These are phyloP conservation scores for Xylaria sp. DNA, from an alignment of 2,329 filamentous ascomycete genomes.

Conservation along the genomic window DNA sequence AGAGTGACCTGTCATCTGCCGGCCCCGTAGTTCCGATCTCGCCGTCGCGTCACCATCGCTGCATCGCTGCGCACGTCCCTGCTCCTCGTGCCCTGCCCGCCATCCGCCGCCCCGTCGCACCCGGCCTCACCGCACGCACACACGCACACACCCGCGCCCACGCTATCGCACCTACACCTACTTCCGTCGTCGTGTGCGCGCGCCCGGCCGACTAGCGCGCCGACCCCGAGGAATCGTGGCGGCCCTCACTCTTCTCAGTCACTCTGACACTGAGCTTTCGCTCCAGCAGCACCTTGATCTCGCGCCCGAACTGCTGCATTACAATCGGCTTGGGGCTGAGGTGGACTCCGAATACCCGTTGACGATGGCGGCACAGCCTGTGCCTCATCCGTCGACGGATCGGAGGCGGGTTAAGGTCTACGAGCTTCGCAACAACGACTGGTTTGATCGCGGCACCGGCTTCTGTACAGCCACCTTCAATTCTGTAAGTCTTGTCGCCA, in stretches of 20 bases:
- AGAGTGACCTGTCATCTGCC: conserved; percentile 15
- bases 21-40: neutral
- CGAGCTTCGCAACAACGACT: conserved; percentile 97
- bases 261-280: conserved; percentile 66
- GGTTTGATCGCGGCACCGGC: conserved; percentile 96
- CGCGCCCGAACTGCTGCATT: conserved; percentile 63
- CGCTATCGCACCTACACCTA: conserved; percentile 19
- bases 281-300: conserved; percentile 70
- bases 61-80: conserved; percentile 18
- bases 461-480: conserved; percentile 86
- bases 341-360: conserved; percentile 66
- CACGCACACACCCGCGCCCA: neutral
- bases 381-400: conserved; percentile 75
- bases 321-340: conserved; percentile 61
- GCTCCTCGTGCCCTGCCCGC: conserved; percentile 3
- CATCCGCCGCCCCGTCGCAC: neutral
- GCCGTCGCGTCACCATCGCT: conserved; percentile 27
- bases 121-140: neutral
- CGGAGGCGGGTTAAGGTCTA: conserved; percentile 96
- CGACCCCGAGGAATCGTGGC: conserved; percentile 59
- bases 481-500: conserved; percentile 67
- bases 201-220: conserved; percentile 49
- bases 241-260: conserved; percentile 66
- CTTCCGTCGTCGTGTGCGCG: conserved; percentile 41
- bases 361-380: conserved; percentile 76